Evolutionary conservation across 2,329 filamentous ascomycete genomes (phyloP), one percentile per base, ranked within the genome.

Genomic region (Sporothrix sp.): DNA sequence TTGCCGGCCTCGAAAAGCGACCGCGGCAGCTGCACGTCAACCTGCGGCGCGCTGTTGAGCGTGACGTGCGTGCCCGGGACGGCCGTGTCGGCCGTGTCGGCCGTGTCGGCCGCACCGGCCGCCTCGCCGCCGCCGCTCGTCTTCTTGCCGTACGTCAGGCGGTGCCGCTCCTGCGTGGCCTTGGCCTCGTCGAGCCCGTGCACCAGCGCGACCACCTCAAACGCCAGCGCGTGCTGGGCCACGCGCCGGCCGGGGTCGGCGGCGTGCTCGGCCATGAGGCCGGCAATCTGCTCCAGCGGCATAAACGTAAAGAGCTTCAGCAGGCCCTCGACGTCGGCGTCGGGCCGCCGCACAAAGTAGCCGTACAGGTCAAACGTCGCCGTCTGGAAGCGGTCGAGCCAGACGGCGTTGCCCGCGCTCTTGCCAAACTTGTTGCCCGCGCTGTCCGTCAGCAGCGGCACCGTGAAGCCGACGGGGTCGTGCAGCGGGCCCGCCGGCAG

Each of bases 381-480:
- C 1, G 91, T 95, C 76, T 88, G 78, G 59, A 84, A 81, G 48
- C 75, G 74, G 64, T 96, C 88, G 3, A 98, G 76, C 93, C 93
- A 98, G 32, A 98, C 69, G 2, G 91, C 90, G 64, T 97, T 97
- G 23, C 90, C 91, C 2, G 88, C 85, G 56, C 84, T 94, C 71
- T 98, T 98, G 47, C 93, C 93, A 59, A 97, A 90, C 66, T 98
- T 98, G 62, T 80, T 81, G 16, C 93, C 93, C 1, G 85, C 79
- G 1, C 86, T 74, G 48, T 91, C 90, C 0, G 89, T 95, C 33
- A 98, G 72, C 2, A 98, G 77, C 0, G 93, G 93, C 1, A 91
- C 88, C 0, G 93, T 97, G 58, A 98, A 84, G 7, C 93, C 93
- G 54, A 91, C 78, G 0, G 90, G 87, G 14, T 75, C 73, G 57